These are phyloP conservation scores for Diaporthe vaccinii DNA, from an alignment of 2,329 filamentous ascomycete genomes.

Conservation along the genomic window DNA sequence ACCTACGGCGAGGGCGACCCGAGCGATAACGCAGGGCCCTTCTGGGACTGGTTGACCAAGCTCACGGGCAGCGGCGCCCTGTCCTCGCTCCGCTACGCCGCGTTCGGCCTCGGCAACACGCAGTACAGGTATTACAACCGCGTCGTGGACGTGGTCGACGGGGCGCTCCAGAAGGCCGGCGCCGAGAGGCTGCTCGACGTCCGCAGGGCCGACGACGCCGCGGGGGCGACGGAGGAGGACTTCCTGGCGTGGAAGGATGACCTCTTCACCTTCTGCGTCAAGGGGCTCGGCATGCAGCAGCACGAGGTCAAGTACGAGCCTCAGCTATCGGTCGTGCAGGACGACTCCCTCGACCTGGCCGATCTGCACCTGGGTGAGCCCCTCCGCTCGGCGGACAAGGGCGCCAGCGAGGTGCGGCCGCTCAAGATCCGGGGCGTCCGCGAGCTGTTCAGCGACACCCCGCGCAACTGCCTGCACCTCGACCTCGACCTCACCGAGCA, in stretches of 20 bases:
- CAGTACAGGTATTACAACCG: slow-evolving; percentile 56
- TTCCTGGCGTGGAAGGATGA: slow-evolving; percentile 54
- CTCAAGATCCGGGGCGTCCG: slow-evolving; percentile 41
- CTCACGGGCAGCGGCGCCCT: neutral
- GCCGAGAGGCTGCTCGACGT: slow-evolving; percentile 47
- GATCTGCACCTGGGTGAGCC: slow-evolving; percentile 46
- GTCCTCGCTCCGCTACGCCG: slow-evolving; percentile 14
- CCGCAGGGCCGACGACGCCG: slow-evolving; percentile 51
- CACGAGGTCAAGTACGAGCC: slow-evolving; percentile 45
- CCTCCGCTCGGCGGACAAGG: slow-evolving; percentile 27
- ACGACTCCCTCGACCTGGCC: slow-evolving; percentile 42
- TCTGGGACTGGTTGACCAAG: slow-evolving; percentile 49
- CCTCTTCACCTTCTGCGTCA: slow-evolving; percentile 43
- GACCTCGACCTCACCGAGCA: slow-evolving; percentile 53
- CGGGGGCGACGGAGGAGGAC: slow-evolving; percentile 52
- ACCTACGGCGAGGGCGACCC: slow-evolving; percentile 59
- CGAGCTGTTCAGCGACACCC: slow-evolving; percentile 45
- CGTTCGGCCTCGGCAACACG: slow-evolving; percentile 55
- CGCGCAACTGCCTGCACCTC: slow-evolving; percentile 53
- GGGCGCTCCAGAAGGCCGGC: slow-evolving; percentile 45
- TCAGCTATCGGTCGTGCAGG: slow-evolving; percentile 42
- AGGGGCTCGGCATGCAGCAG: slow-evolving; percentile 44
- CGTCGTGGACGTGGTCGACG: slow-evolving; percentile 49
- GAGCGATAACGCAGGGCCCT: slow-evolving; percentile 52
- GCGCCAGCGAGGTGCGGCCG: slow-evolving; percentile 42